These are phyloP conservation scores for Knoxdaviesia capensis DNA, from an alignment of 2,329 filamentous ascomycete genomes.

Conservation along the genomic window DNA sequence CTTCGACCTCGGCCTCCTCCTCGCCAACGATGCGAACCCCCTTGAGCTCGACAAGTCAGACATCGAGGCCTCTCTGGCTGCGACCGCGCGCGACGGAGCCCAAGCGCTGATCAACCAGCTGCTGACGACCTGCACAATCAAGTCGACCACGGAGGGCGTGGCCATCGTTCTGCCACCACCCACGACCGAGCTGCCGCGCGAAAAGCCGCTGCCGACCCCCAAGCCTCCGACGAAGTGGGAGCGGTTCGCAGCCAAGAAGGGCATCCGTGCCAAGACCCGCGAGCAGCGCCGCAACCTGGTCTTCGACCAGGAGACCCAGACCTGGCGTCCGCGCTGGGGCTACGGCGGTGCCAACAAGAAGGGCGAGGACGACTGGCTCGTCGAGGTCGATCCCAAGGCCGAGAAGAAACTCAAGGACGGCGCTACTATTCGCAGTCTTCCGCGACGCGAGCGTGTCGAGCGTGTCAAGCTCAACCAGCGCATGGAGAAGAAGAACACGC, in stretches of 20 bases:
- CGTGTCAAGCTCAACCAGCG: slow-evolving; percentile 51
- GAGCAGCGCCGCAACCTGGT: slow-evolving; percentile 55
- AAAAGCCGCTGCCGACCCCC: slow-evolving; percentile 71
- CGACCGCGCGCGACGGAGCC: slow-evolving; percentile 68
- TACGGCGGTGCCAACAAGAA: slow-evolving; percentile 82
- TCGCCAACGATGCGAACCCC: slow-evolving; percentile 76
- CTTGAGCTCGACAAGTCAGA: slow-evolving; percentile 31
- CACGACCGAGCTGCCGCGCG: slow-evolving; percentile 57
- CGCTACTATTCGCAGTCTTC: slow-evolving; percentile 38
- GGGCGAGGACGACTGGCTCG: slow-evolving; percentile 67
- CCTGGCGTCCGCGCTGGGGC: slow-evolving; percentile 91
- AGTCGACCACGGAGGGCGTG: slow-evolving; percentile 47
- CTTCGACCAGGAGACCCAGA: slow-evolving; percentile 66
- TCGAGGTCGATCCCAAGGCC: slow-evolving; percentile 71
- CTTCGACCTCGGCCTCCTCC: slow-evolving; percentile 78
- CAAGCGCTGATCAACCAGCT: slow-evolving; percentile 91
- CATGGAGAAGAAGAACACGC: slow-evolving; percentile 46
- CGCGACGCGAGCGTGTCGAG: slow-evolving; percentile 45
- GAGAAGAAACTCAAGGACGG: slow-evolving; percentile 43
- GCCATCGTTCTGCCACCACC: slow-evolving; percentile 57
- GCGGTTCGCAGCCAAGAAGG: slow-evolving; percentile 90
- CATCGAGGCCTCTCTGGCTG: slow-evolving; percentile 48
- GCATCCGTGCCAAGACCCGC: slow-evolving; percentile 74
- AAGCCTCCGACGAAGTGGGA: slow-evolving; percentile 89
- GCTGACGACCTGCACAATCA: slow-evolving; percentile 68